Base-by-base conservation (phyloP, 495 filamentous ascomycete species). In the Evernia prunastri region DNA sequence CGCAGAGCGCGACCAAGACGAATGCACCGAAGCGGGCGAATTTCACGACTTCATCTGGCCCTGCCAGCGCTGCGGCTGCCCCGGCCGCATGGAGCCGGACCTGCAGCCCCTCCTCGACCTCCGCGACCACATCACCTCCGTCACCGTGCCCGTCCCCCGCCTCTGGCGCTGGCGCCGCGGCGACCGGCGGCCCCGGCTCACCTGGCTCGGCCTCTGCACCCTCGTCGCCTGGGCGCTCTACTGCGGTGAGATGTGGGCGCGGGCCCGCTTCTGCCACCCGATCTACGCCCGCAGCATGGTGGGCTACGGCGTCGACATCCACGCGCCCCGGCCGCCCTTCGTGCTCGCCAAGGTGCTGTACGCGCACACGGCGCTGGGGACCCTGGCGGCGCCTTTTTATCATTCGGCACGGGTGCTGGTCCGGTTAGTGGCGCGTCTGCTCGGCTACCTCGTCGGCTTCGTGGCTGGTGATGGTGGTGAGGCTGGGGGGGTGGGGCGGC, bases 201-300 rank as follows among this genome's bases (percentile, higher is more conserved):
- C 87, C 9, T 78, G 76, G 40, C 67, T 89, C 1, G 86, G 86
- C 18, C 73, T 84, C 63, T 57, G 80, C 6, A 65, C 77, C 12
- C 64, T 85, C 17, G 56, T 84, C 7, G 68, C 80, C 11, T 70
- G 78, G 6, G 60, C 74, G 29, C 89, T 86, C 83, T 86, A 81
- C 59, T 66, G 82, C 39, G 74, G 79, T 18, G 89, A 92, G 68
- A 80, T 79, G 5, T 66, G 59, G 59, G 65, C 65, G 1, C 25
- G 83, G 69, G 78, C 76, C 51, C 70, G 75, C n/a, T 90, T 83
- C 72, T 86, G 83, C 73, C 84, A 85, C 59, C 81, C 85, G 0
- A 65, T 74, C 43, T 63, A 82, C 67, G 74, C 85, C 0, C 71
- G 68, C n/a, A 29, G 69, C 9, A 70, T 76, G 25, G 72, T 68